These are phyloP conservation scores for Lentinus tigrinus DNA, from an alignment of 768 basidiomycete species.

Conservation along the genomic window DNA sequence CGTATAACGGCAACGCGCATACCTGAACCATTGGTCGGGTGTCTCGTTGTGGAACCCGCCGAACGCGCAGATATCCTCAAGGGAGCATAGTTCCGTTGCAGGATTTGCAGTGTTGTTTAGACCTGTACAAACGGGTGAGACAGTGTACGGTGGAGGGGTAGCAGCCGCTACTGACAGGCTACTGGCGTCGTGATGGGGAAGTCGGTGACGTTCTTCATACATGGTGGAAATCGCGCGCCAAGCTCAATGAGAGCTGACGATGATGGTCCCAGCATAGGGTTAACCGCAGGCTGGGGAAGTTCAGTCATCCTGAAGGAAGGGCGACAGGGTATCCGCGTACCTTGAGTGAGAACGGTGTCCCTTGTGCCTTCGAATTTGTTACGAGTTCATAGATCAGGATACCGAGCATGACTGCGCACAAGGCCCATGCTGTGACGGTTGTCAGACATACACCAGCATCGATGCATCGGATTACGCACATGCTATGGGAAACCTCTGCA, in stretches of 20 bases:
- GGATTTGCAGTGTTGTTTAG: slow-evolving; percentile 86
- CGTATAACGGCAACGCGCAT: slow-evolving; percentile 2
- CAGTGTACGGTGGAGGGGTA: slow-evolving; percentile 17
- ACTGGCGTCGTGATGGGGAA: slow-evolving; percentile 55
- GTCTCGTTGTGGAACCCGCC: slow-evolving; percentile 57
- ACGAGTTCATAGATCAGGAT: slow-evolving; percentile 87
- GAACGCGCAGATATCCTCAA: slow-evolving; percentile 87
- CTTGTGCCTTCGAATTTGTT: slow-evolving; percentile 71
- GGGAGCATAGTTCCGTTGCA: slow-evolving; percentile 61
- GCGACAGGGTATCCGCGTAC: slow-evolving; percentile 33
- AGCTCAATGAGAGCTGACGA: slow-evolving; percentile 79
- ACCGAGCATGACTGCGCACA: slow-evolving; percentile 66
- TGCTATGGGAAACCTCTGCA: slow-evolving; percentile 77
- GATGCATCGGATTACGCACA: slow-evolving; percentile 44
- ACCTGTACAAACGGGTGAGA: slow-evolving; percentile 39
- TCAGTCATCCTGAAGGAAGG: background rate
- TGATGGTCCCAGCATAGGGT: slow-evolving; percentile 91
- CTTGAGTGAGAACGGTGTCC: slow-evolving; percentile 83
- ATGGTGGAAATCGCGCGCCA: slow-evolving; percentile 91
- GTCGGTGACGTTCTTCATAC: slow-evolving; percentile 73
- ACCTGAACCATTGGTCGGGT: slow-evolving; percentile 61
- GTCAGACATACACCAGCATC: background rate
- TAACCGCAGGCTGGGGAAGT: slow-evolving; percentile 63
- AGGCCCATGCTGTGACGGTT: slow-evolving; percentile 52
- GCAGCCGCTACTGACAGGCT: slow-evolving; percentile 48